phyloP scores from a whole-genome alignment of 192 early-diverging fungal genomes.

The Oehlia diaphana region DNA sequence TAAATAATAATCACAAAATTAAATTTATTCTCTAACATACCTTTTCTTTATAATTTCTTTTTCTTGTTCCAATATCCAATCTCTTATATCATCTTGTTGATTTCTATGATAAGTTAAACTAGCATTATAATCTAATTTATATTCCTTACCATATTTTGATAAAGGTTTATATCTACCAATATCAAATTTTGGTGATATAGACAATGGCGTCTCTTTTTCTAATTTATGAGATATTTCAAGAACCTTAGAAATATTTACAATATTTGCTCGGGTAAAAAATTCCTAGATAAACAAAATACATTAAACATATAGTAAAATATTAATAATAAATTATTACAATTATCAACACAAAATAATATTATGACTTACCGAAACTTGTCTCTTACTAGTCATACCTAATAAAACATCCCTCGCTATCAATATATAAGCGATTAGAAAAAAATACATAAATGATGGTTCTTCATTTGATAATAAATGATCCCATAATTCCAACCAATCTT shows the following conservation, averaged over 20 bases:
- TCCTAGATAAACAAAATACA: conserved; percentile 2
- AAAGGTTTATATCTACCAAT: not conserved
- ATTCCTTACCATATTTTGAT: not conserved
- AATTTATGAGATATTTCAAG: conserved; percentile 3
- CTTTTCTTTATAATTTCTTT: conserved; percentile 10
- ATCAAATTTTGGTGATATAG: conserved; percentile 3
- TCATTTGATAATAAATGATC: conserved; percentile 22
- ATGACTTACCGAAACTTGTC: not conserved
- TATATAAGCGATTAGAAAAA: conserved; percentile 5
- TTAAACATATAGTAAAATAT: not conserved
- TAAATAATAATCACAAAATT: not conserved
- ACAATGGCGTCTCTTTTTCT: not conserved
- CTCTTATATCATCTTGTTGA: not conserved
- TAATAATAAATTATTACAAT: not conserved
- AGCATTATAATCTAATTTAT: not conserved
- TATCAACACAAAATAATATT: not conserved
- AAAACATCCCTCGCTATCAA: not conserved
- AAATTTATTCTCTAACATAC: not conserved
- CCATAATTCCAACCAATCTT: conserved; percentile 16
- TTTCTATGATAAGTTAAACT: not conserved
- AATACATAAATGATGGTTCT: conserved; percentile 14
- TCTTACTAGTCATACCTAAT: not conserved
- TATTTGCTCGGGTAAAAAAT: not conserved
- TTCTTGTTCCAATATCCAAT: conserved; percentile 16
- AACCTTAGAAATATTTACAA: not conserved